Evolutionary conservation across 352 stramenopile genomes (phyloP).

Genomic region (Globisporangium orthogonon): DNA sequence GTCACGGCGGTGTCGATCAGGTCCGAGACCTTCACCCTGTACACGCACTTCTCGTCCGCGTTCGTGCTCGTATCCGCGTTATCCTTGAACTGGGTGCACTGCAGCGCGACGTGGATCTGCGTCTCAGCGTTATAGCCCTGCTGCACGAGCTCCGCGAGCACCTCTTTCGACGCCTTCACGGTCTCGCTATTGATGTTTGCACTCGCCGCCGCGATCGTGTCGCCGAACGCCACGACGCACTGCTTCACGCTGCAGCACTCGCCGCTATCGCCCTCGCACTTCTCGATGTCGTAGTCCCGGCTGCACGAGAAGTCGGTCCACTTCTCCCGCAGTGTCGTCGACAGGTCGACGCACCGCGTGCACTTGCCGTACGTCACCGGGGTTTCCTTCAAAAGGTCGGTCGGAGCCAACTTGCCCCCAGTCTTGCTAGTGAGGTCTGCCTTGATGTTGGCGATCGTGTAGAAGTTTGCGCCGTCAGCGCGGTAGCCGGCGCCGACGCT

Average conservation of each 20-base stretch:
- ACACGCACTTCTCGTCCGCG: slow-evolving; percentile 21
- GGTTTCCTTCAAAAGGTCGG: slow-evolving; percentile 5
- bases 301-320: slow-evolving; percentile 60
- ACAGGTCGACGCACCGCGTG: slow-evolving; percentile 40
- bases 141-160: slow-evolving; percentile 26
- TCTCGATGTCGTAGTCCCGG: slow-evolving; percentile 35
- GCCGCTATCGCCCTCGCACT: slow-evolving; percentile 26
- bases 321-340: slow-evolving; percentile 36
- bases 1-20: slow-evolving; percentile 25
- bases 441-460: slow-evolving; percentile 18
- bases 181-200: slow-evolving; percentile 21
- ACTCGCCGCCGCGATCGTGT: slow-evolving; percentile 33
- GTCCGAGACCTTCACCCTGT: slow-evolving; percentile 21
- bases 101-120: slow-evolving; percentile 56
- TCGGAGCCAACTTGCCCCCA: background rate
- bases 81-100: slow-evolving; percentile 21
- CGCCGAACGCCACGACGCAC: slow-evolving; percentile 38
- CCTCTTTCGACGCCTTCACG: slow-evolving; percentile 20
- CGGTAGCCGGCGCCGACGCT: background rate
- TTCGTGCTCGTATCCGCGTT: slow-evolving; percentile 4
- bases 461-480: slow-evolving; percentile 14
- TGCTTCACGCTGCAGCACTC: slow-evolving; percentile 38
- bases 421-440: slow-evolving; percentile 13
- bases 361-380: slow-evolving; percentile 27
- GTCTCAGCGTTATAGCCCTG: slow-evolving; percentile 44